A percentile compares a stretch with the other conserved stretches of the same genome.
These are phyloP conservation scores for Arabidopsis lyrata DNA, from an alignment of 441 rosid species.

Conservation along the genomic window DNA sequence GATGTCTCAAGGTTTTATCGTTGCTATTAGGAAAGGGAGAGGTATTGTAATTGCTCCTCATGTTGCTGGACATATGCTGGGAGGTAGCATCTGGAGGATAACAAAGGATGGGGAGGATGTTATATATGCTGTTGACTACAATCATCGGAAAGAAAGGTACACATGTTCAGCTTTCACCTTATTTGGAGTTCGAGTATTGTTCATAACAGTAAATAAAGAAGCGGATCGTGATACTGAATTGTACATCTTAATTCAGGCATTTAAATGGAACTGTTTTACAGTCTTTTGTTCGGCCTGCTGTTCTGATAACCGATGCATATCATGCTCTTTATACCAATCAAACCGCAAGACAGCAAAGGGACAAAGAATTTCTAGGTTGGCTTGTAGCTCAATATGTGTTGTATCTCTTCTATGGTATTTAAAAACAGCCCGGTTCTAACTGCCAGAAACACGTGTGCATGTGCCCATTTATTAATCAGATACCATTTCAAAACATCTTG, in stretches of 20 bases:
- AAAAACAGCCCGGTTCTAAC: neutral
- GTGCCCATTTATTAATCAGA: conserved; percentile 37
- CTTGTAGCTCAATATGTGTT: conserved; percentile 27
- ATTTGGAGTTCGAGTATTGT: conserved; percentile 27
- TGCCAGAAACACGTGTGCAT: conserved; percentile 4
- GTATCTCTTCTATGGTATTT: neutral
- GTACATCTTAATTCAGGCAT: conserved; percentile 68
- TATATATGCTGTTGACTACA: conserved; percentile 95
- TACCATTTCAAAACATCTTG: conserved; percentile 74
- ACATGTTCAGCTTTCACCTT: conserved; percentile 28
- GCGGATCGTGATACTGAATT: conserved; percentile 20
- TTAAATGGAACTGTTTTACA: conserved; percentile 93
- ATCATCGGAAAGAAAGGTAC: conserved; percentile 96
- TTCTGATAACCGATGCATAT: conserved; percentile 89
- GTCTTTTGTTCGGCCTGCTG: conserved; percentile 95
- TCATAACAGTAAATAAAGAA: conserved; percentile 17
- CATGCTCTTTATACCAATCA: conserved; percentile 86
- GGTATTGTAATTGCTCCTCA: conserved; percentile 94
- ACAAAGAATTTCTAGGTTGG: conserved; percentile 81
- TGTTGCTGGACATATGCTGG: conserved; percentile 94
- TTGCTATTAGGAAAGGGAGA: conserved; percentile 79
- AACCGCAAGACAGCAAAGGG: conserved; percentile 83
- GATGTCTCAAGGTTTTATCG: conserved; percentile 5
- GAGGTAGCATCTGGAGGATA: conserved; percentile 96
- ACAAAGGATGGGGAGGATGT: conserved; percentile 98